A percentile compares a stretch with the other conserved stretches of the same genome.
These are phyloP conservation scores for Climacium dendroides DNA, from an alignment of 225 moss, liverwort and hornwort species.

Conservation along the genomic window DNA sequence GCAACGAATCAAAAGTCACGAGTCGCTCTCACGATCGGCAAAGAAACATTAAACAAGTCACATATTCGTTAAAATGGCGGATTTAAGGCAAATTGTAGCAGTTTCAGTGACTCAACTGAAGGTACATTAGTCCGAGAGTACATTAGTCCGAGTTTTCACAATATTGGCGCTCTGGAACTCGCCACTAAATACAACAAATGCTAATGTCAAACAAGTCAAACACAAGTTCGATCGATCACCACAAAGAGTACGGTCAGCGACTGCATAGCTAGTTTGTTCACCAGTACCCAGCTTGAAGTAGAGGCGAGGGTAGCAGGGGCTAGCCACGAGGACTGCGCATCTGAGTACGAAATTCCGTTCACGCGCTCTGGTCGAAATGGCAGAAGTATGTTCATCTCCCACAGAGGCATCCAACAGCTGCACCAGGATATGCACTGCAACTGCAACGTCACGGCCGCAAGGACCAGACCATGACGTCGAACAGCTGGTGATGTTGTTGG, in stretches of 20 bases:
- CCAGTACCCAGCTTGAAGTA: background rate
- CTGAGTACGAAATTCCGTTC: background rate
- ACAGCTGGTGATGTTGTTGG: slow-evolving; percentile 1
- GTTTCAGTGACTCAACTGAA: background rate
- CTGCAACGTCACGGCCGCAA: background rate
- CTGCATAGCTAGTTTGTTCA: too few relatives aligned
- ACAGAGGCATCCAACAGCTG: slow-evolving; percentile 17
- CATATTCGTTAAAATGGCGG: background rate
- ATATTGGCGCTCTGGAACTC: background rate
- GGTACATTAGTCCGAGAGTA: background rate
- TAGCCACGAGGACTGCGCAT: background rate
- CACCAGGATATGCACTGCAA: background rate
- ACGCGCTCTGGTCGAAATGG: background rate
- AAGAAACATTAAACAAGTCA: background rate
- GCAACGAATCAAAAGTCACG: background rate
- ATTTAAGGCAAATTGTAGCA: background rate
- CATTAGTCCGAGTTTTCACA: background rate
- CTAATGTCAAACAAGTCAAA: too few relatives aligned
- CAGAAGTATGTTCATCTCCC: slow-evolving; percentile 10
- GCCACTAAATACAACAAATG: background rate
- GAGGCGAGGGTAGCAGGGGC: background rate
- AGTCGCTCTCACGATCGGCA: background rate
- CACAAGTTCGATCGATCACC: background rate
- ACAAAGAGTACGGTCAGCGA: background rate
- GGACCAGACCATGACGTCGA: background rate